Evolutionary conservation across 2,329 filamentous ascomycete species (phyloP), one percentile per base, ranked within the genome.

Genomic region (Exophiala spinifera): DNA sequence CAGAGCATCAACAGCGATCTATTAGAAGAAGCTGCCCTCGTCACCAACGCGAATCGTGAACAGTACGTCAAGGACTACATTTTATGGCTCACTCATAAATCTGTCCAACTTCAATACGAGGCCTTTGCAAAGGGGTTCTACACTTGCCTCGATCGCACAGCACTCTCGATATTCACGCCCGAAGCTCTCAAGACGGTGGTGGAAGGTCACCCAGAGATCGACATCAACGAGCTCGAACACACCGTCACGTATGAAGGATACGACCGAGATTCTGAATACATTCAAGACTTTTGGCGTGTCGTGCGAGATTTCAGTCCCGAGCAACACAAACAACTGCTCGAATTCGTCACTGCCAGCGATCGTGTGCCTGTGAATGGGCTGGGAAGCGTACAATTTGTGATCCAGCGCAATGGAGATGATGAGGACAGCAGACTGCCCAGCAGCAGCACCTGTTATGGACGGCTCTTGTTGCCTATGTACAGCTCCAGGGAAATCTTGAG

Each of bases 291-390:
- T 69, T 99, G 94, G 94, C 78, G 78, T 11, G 80, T 96, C 6
- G 87, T 96, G 1, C 80, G 80, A 60, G 71, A 69, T 14, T 76
- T 73, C 51, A 63, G 72, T 8, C 78, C 86, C 14, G 77, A 80
- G 42, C 87, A 91, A 77, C 87, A 87, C 70, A 81, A 84, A 49
- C 84, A 83, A 64, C 74, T 99, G 31, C 78, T 99, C 28, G 91
- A 96, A 69, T 99, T 99, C 66, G 91, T 99, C 25, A 99, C 94
- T 13, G 92, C 92, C 0, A 92, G 86, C 64, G 91, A 96, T 66
- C 82, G 94, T 1, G 82, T 97, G 1, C 94, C 94, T 0, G 88
- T 96, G 0, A 91, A 89, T 17, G 94, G 94, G 2, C 84, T 91
- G 66, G 81, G 82, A 59, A 90, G 88, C 63, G 75, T 97, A 44